A percentile compares a stretch with the other conserved stretches of the same genome.
Conservation (phyloP, 306 rosid genomes). For the Cotoneaster glaucophyllus region DNA sequence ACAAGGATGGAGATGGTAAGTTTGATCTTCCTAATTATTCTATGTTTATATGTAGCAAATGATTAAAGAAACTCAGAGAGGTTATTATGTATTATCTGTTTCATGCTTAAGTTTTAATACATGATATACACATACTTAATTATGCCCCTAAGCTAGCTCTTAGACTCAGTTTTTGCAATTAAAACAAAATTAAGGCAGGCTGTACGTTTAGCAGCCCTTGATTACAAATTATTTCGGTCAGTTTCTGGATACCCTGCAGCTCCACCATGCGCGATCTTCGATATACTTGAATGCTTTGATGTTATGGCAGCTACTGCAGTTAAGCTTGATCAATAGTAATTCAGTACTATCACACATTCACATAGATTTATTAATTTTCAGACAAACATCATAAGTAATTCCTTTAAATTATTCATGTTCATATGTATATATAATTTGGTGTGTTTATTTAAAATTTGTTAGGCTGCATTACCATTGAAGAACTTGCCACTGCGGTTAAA, state of each 20-base stretch:
- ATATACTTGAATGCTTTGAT: neutral
- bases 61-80: neutral
- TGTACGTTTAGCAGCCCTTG: neutral
- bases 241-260: neutral
- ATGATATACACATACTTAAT: neutral
- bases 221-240: neutral
- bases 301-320: neutral
- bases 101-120: neutral
- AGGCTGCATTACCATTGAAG: constrained; percentile 63
- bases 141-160: neutral
- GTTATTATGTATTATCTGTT: neutral
- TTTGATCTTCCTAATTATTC: neutral
- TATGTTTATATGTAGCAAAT: neutral
- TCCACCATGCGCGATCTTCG: neutral
- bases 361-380: neutral
- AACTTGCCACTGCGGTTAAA: constrained; percentile 42
- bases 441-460: neutral
- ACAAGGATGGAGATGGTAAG: constrained; percentile 64
- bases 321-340: neutral
- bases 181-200: neutral
- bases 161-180: neutral
- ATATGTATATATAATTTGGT: neutral
- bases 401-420: neutral
- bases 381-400: neutral
- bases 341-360: neutral